Conservation (phyloP, 202 grass and related monocot species). For the Musa balbisiana region DNA sequence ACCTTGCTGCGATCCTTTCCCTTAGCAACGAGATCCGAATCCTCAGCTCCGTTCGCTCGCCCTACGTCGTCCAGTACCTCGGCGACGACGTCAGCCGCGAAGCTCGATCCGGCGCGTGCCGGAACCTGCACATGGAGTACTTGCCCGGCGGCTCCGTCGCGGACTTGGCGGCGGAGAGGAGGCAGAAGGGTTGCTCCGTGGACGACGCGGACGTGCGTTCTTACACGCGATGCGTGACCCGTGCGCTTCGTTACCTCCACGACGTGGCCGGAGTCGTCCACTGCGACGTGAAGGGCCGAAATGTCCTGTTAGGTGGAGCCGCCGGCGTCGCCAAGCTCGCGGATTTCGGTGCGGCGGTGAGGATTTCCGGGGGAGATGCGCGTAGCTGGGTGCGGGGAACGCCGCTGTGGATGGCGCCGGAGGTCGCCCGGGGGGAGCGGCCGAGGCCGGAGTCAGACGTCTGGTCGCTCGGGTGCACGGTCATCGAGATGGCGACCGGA, state of each 20-base stretch:
- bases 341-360: constrained; percentile 66
- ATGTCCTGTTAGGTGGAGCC: constrained; percentile 47
- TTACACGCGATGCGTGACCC: constrained; percentile 35
- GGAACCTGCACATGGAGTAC: constrained; percentile 83
- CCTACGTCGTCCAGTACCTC: constrained; percentile 62
- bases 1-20: constrained; percentile 11
- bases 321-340: constrained; percentile 51
- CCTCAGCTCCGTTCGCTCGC: constrained; percentile 47
- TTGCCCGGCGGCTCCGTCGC: constrained; percentile 50
- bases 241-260: constrained; percentile 72
- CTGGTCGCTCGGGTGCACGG: constrained; percentile 87
- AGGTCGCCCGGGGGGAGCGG: constrained; percentile 57
- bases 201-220: constrained; percentile 34
- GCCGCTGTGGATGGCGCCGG: constrained; percentile 87
- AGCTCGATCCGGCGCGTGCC: neutral
- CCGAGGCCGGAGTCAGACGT: constrained; percentile 60
- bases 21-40: constrained; percentile 77
- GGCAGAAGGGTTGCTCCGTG: constrained; percentile 8
- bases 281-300: constrained; percentile 85
- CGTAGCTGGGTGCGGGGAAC: constrained; percentile 32
- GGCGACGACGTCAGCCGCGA: constrained; percentile 39
- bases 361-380: constrained; percentile 11
- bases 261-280: constrained; percentile 62
- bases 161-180: constrained; percentile 27
- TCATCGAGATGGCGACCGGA: constrained; percentile 70